These are phyloP conservation scores for Xylariaceae sp. DNA, from an alignment of 2,329 filamentous ascomycete species.

Conservation along the genomic window DNA sequence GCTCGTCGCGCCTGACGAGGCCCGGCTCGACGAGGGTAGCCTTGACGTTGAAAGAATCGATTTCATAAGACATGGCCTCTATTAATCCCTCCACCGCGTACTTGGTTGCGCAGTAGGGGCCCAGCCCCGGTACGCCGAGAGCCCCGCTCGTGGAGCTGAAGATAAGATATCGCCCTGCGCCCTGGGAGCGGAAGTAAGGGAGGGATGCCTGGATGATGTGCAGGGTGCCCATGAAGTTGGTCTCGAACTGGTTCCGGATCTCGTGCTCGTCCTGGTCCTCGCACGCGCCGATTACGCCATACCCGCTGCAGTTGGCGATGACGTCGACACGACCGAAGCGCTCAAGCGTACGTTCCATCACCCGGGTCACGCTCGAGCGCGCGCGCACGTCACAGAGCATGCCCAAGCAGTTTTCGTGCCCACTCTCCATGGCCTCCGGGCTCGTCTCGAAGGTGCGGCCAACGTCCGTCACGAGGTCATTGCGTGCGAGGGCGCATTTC, in stretches of 20 bases:
- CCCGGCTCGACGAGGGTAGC: constrained; percentile 90
- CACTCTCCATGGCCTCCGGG: constrained; percentile 63
- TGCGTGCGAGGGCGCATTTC: constrained; percentile 71
- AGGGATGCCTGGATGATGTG: constrained; percentile 88
- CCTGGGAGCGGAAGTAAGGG: constrained; percentile 77
- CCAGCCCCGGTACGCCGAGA: constrained; percentile 86
- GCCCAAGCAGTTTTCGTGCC: constrained; percentile 68
- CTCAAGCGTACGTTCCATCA: constrained; percentile 63
- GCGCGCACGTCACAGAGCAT: constrained; percentile 87
- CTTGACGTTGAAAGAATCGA: constrained; percentile 86
- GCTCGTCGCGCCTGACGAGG: constrained; percentile 80
- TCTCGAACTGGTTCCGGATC: constrained; percentile 92
- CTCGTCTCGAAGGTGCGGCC: constrained; percentile 76
- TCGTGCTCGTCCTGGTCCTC: constrained; percentile 97
- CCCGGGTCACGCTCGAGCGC: constrained; percentile 67
- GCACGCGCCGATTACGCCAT: constrained; percentile 90
- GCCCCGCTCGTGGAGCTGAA: constrained; percentile 91
- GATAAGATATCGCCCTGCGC: constrained; percentile 78
- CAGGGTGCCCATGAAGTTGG: constrained; percentile 92
- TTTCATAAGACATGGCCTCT: constrained; percentile 94
- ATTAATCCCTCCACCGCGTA: constrained; percentile 95
- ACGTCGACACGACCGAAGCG: constrained; percentile 81
- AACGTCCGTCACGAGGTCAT: constrained; percentile 80
- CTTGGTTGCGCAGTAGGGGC: constrained; percentile 94
- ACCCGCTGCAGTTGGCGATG: constrained; percentile 89